A percentile compares a stretch with the other conserved stretches of the same genome.
Evolutionary conservation across 129 eudicot species (phyloP).

Genomic region (Tagetes patula): DNA sequence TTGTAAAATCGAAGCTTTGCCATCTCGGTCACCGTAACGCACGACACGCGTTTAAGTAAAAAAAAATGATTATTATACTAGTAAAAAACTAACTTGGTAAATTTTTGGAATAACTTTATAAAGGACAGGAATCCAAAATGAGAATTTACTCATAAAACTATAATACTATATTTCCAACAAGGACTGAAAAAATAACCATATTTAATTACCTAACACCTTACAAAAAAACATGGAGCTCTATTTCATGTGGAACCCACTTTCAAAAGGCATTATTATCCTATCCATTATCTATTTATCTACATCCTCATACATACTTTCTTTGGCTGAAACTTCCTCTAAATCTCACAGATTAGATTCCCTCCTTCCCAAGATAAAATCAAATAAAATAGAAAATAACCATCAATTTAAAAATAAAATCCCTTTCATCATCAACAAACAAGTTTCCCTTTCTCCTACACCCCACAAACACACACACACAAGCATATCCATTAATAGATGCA

Average conservation of each 20-base stretch:
- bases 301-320: constrained; percentile 37
- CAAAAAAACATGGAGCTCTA: constrained; percentile 2
- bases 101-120: too few species aligned
- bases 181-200: neutral
- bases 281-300: constrained; percentile 45
- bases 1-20: too few species aligned
- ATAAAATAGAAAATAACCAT: constrained; percentile 8
- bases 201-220: neutral
- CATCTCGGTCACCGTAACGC: too few species aligned
- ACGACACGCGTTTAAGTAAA: too few species aligned
- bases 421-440: neutral
- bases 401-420: neutral
- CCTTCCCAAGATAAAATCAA: neutral
- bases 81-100: too few species aligned
- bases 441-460: constrained; percentile 6
- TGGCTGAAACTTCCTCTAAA: constrained; percentile 45
- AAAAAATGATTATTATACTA: too few species aligned
- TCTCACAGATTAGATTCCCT: constrained; percentile 50
- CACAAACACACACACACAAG: neutral
- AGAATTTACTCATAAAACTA: too few species aligned
- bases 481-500: constrained; percentile 13
- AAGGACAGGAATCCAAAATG: too few species aligned
- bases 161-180: too few species aligned
- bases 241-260: constrained; percentile 33
- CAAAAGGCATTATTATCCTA: constrained; percentile 48